These are phyloP conservation scores for Clavispora santaluciae DNA, from an alignment of 805 yeast genomes.

Conservation along the genomic window DNA sequence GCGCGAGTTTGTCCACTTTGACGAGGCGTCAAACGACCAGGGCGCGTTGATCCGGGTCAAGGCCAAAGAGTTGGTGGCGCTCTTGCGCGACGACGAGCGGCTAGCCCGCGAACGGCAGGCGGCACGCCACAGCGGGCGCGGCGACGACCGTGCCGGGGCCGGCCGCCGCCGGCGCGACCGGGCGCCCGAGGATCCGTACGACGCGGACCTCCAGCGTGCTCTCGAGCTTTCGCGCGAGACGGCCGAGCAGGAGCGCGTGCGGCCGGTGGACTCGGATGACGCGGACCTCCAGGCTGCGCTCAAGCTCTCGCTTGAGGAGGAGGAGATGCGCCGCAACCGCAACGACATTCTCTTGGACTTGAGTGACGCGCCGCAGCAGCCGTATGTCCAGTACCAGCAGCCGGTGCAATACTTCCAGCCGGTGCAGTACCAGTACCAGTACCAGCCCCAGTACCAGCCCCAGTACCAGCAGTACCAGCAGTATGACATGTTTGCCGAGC, in stretches of 20 bases:
- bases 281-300: conserved; percentile 67
- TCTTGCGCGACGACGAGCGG: conserved; percentile 78
- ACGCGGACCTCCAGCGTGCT: conserved; percentile 74
- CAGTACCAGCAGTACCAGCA: conserved; percentile 25
- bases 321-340: conserved; percentile 53
- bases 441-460: conserved; percentile 20
- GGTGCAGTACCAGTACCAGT: conserved; percentile 23
- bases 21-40: conserved; percentile 75
- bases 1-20: conserved; percentile 81
- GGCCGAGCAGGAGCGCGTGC: conserved; percentile 76
- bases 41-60: conserved; percentile 83
- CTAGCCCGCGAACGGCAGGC: conserved; percentile 62
- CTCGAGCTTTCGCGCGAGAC: conserved; percentile 74
- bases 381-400: conserved; percentile 3
- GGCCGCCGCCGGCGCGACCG: conserved; percentile 1
- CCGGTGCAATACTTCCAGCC: conserved; percentile 25
- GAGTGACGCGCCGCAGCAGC: conserved; percentile 34
- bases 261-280: conserved; percentile 46
- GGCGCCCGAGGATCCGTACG: conserved; percentile 41
- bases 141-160: not conserved
- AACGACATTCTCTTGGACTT: conserved; percentile 50
- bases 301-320: conserved; percentile 71
- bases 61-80: conserved; percentile 81
- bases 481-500: conserved; percentile 57
- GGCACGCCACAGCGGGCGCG: conserved; percentile 17